Conservation (phyloP, 331 rosid genomes). For the Telfairia occidentalis region DNA sequence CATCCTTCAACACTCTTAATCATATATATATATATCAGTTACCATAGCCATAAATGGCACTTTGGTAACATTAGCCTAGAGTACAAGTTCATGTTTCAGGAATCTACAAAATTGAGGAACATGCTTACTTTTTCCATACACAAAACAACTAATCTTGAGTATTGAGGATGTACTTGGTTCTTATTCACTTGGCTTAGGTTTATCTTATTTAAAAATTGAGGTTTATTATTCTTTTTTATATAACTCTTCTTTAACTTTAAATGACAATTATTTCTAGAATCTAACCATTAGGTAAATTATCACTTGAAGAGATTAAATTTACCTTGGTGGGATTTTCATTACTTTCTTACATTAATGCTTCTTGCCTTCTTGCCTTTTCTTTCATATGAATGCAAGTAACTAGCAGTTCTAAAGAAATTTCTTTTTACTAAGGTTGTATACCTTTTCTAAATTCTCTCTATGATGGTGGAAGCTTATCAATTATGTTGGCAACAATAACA, state of each 20-base stretch:
- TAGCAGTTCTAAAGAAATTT: background rate
- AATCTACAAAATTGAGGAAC: background rate
- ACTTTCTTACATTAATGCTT: background rate
- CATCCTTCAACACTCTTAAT: constrained; percentile 1
- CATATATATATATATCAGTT: background rate
- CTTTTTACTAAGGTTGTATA: background rate
- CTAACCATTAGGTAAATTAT: no score
- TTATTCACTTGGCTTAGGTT: no score
- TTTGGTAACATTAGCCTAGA: background rate
- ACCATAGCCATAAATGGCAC: background rate
- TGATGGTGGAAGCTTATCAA: no score
- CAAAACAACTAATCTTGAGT: background rate
- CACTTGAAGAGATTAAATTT: no score
- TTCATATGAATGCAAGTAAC: background rate
- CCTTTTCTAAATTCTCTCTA: background rate
- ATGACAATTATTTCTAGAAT: no score
- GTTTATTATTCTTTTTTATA: no score
- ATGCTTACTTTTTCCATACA: background rate
- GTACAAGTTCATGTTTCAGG: background rate
- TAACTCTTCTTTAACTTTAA: no score
- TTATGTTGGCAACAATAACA: no score
- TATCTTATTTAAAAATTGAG: no score
- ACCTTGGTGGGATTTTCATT: no score
- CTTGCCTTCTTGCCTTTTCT: background rate
- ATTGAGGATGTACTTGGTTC: no score